Conservation (phyloP, 192 early-diverging fungal species). For the Coemansia pectinata region DNA sequence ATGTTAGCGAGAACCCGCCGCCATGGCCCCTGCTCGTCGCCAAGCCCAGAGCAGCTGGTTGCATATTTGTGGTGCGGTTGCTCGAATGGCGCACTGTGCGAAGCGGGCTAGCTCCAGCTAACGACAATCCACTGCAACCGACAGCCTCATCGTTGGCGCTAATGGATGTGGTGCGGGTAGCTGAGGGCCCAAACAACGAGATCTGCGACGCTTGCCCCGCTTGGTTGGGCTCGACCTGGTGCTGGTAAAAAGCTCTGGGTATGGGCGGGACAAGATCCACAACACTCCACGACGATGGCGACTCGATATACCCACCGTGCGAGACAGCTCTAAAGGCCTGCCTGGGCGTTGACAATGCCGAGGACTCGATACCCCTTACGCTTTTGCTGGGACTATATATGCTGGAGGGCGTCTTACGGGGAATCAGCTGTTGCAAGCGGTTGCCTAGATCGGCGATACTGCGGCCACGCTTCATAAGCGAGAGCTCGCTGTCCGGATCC, state of each 20-base stretch:
- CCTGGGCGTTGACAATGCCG: neutral
- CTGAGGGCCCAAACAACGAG: conserved; percentile 17
- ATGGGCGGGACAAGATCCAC: conserved; percentile 23
- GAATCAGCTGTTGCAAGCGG: conserved; percentile 45
- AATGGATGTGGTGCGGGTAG: conserved; percentile 11
- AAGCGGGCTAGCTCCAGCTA: neutral
- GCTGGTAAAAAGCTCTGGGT: conserved; percentile 5
- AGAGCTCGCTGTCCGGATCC: conserved; percentile 4
- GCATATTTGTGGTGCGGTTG: neutral
- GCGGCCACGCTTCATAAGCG: conserved; percentile 16
- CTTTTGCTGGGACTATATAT: neutral
- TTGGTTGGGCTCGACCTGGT: neutral
- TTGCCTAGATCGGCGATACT: conserved; percentile 39
- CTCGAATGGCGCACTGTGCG: conserved; percentile 2
- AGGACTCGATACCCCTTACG: conserved; percentile 1
- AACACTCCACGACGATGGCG: conserved; percentile 16
- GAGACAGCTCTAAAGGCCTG: conserved; percentile 14
- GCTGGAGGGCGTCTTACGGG: conserved; percentile 23
- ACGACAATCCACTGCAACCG: neutral
- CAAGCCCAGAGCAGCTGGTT: neutral
- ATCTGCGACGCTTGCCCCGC: conserved; percentile 11
- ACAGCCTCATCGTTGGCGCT: neutral
- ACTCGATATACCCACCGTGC: conserved; percentile 17
- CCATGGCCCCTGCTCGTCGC: neutral
- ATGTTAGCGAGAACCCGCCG: conserved; percentile 34